Conservation (phyloP, 495 filamentous ascomycete genomes). For the Penicillium manginii region DNA sequence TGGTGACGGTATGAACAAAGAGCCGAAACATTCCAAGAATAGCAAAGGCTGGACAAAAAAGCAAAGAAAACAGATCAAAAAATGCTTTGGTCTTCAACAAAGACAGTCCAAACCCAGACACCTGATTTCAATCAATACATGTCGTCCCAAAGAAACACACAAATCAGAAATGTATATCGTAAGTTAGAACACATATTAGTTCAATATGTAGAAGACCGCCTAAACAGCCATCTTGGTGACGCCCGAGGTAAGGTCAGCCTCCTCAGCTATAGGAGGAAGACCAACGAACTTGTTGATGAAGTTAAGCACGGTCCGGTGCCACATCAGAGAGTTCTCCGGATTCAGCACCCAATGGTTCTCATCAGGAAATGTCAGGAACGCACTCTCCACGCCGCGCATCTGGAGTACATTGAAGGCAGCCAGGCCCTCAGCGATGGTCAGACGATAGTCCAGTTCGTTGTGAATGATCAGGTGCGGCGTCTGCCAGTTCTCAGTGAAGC, state of each 20-base stretch:
- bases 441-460: slow-evolving; percentile 86
- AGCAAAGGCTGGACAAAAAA: slow-evolving; percentile 6
- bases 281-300: slow-evolving; percentile 89
- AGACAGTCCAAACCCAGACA: not conserved
- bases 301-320: slow-evolving; percentile 85
- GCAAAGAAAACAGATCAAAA: not conserved
- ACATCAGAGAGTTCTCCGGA: slow-evolving; percentile 86
- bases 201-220: not conserved
- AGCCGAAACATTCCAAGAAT: slow-evolving; percentile 22
- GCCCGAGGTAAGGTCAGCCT: slow-evolving; percentile 23
- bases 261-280: slow-evolving; percentile 38
- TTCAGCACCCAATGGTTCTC: slow-evolving; percentile 89
- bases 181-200: not conserved
- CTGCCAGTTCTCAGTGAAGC: slow-evolving; percentile 70
- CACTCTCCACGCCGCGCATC: slow-evolving; percentile 52
- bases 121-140: not conserved
- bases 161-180: not conserved
- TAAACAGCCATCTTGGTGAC: slow-evolving; percentile 29
- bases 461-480: slow-evolving; percentile 92
- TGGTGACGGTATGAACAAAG: slow-evolving; percentile 12
- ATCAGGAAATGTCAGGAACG: slow-evolving; percentile 80
- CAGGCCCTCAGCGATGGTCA: slow-evolving; percentile 82
- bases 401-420: slow-evolving; percentile 90
- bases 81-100: not conserved
- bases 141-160: not conserved